Conservation (phyloP, 2,329 filamentous ascomycete species). For the Aspergillus sergii region DNA sequence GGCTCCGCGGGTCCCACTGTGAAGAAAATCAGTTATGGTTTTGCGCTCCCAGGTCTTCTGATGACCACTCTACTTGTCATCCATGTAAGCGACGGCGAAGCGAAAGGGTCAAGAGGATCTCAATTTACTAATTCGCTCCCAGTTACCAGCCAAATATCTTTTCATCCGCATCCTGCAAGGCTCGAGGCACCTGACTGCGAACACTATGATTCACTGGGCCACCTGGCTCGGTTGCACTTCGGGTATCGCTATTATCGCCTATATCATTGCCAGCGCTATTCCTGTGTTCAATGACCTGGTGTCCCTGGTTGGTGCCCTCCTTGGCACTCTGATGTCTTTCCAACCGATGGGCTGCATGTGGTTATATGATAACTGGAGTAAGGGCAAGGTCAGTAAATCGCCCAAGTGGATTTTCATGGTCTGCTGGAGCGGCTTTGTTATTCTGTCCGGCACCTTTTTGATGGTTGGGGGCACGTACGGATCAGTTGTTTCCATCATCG, state of each 20-base stretch:
- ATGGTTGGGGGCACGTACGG: too few relatives aligned
- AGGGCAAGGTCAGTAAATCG: too few relatives aligned
- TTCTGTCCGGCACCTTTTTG: too few relatives aligned
- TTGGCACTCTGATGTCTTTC: too few relatives aligned
- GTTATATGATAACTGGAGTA: too few relatives aligned
- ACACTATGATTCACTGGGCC: not conserved
- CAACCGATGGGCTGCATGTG: too few relatives aligned
- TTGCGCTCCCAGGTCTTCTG: not conserved
- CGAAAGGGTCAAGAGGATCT: too few relatives aligned
- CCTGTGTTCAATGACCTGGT: too few relatives aligned
- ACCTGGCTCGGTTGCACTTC: not conserved
- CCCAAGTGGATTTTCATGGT: too few relatives aligned
- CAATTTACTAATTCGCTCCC: not conserved
- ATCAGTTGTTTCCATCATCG: too few relatives aligned
- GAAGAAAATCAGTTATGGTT: not conserved
- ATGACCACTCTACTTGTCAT: not conserved
- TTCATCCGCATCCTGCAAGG: not conserved
- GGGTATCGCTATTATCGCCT: not conserved
- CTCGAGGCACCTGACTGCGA: not conserved
- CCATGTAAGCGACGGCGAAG: not conserved
- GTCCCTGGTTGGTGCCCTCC: too few relatives aligned
- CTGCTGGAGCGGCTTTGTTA: too few relatives aligned
- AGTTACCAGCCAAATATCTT: not conserved
- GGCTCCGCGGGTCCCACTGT: constrained; percentile 44
- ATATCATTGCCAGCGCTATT: not conserved